Percentiles rank a stretch among this genome's conserved stretches.
These are phyloP conservation scores for Verbascum thapsus DNA, from an alignment of 257 asterid genomes.

Conservation along the genomic window DNA sequence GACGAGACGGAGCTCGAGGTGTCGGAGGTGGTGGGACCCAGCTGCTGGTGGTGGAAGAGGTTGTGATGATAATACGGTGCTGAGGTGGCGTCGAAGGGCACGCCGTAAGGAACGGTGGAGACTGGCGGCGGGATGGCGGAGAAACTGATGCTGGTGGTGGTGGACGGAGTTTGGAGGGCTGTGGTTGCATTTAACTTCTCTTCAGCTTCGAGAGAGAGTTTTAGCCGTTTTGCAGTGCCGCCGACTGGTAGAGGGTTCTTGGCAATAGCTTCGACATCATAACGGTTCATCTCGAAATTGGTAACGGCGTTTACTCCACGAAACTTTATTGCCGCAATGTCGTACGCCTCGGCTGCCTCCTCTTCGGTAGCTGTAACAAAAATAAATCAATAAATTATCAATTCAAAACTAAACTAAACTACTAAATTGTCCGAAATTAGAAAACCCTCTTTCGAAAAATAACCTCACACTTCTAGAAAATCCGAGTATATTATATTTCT, in stretches of 20 bases:
- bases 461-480: no score
- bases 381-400: no score
- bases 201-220: constrained; percentile 57
- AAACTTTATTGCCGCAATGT: constrained; percentile 94
- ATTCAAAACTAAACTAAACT: no score
- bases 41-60: constrained; percentile 52
- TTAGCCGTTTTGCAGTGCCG: constrained; percentile 77
- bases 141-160: constrained; percentile 50
- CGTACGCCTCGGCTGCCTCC: constrained; percentile 99
- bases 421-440: no score
- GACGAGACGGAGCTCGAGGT: constrained; percentile 33
- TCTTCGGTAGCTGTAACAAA: constrained; percentile 99
- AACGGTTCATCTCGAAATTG: constrained; percentile 89
- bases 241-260: constrained; percentile 88
- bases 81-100: constrained; percentile 53
- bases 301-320: constrained; percentile 86
- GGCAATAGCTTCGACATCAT: constrained; percentile 81
- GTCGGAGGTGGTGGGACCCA: constrained; percentile 23
- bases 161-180: no score
- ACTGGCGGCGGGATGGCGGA: constrained; percentile 54
- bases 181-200: no score
- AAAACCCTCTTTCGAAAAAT: no score
- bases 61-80: constrained; percentile 54
- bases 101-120: constrained; percentile 56
- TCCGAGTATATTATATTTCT: no score